Conservation (phyloP, 345 rosid species). For the Psidium friedrichsthalianum region DNA sequence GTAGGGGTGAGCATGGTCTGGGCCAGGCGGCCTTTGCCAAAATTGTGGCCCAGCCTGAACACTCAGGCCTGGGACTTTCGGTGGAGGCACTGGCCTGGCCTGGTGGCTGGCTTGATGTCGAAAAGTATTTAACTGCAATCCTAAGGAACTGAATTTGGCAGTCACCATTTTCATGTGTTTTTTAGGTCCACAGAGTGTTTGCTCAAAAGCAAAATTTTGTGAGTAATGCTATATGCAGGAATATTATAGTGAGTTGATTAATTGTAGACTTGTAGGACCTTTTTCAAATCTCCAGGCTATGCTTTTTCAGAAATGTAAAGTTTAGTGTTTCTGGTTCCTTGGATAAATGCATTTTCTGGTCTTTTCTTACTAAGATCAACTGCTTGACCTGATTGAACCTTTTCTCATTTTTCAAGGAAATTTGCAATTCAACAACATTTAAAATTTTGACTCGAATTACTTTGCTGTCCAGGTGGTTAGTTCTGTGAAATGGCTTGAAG, state of each 20-base stretch:
- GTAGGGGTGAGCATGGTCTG: neutral
- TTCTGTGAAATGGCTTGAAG: slow-evolving; percentile 99
- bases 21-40: neutral
- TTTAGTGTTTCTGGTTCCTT: neutral
- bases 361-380: neutral
- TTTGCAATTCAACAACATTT: neutral
- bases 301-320: neutral
- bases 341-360: neutral
- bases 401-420: neutral
- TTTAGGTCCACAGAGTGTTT: neutral
- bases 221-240: neutral
- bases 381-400: neutral
- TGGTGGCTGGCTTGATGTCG: neutral
- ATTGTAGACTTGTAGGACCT: neutral
- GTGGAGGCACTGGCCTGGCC: too few species aligned
- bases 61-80: neutral
- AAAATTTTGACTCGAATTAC: neutral
- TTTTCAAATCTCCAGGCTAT: neutral
- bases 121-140: neutral
- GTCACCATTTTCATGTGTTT: neutral
- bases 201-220: neutral
- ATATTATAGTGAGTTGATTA: neutral
- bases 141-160: neutral
- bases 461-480: slow-evolving; percentile 63
- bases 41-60: neutral